Evolutionary conservation across 495 filamentous ascomycete species (phyloP).

Genomic region (Podospora australis): DNA sequence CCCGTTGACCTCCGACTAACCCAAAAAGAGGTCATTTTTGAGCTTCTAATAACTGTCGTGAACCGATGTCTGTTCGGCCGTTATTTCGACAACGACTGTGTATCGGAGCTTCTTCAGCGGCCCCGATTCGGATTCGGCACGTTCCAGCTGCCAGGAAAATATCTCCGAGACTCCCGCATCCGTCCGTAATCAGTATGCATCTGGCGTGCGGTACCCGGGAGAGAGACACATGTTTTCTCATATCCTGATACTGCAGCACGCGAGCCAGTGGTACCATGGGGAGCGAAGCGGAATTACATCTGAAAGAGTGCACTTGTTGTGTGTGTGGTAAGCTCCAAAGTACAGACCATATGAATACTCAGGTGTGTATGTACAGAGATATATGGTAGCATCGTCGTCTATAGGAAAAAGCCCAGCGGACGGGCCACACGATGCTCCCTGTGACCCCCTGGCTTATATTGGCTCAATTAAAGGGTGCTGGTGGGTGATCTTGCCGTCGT

Average conservation of each 20-base stretch:
- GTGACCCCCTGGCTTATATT: conserved; percentile 22
- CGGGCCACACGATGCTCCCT: conserved; percentile 9
- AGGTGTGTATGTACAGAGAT: background rate
- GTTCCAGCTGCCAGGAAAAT: background rate
- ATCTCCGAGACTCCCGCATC: background rate
- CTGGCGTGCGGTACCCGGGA: too few species aligned
- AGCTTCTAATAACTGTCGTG: too few species aligned
- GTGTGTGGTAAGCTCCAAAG: too few species aligned
- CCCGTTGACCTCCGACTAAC: too few species aligned
- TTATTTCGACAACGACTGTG: background rate
- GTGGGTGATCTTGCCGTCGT: conserved; percentile 7
- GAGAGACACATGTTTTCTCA: too few species aligned
- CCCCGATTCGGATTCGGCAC: background rate
- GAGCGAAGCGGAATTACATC: too few species aligned
- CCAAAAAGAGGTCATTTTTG: background rate
- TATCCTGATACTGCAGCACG: too few species aligned
- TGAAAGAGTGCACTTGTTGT: too few species aligned
- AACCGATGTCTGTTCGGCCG: background rate
- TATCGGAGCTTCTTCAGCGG: background rate
- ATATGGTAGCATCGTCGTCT: background rate
- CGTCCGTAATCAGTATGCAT: background rate
- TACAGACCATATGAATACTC: too few species aligned
- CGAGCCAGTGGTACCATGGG: too few species aligned
- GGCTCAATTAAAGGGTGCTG: conserved; percentile 21
- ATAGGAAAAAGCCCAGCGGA: background rate